Evolutionary conservation across 169 alveolate species (phyloP).

Genomic region (Plasmodium gallinaceum): DNA sequence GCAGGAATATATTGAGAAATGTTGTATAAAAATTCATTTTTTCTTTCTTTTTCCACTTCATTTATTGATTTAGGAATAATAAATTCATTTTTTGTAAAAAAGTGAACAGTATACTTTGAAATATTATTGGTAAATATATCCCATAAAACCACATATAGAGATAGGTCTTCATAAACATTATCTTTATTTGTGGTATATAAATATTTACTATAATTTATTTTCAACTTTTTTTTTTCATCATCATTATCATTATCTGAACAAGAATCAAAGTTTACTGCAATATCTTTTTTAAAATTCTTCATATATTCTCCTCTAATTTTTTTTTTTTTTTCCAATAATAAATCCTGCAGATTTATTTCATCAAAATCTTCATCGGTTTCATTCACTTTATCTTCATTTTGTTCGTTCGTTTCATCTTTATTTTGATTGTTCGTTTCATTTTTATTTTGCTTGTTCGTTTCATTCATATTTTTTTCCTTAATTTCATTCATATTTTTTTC

Average conservation of each 20-base stretch:
- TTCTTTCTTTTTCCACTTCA: slow-evolving; percentile 57
- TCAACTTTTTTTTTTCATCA: neutral
- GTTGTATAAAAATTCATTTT: slow-evolving; percentile 57
- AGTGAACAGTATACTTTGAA: slow-evolving; percentile 61
- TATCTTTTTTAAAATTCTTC: slow-evolving; percentile 2
- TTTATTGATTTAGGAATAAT: slow-evolving; percentile 33
- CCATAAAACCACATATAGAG: slow-evolving; percentile 71
- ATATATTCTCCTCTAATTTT: slow-evolving; percentile 50
- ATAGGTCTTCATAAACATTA: slow-evolving; percentile 39
- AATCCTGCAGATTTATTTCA: neutral
- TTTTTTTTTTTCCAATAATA: slow-evolving; percentile 38
- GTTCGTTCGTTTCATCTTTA: neutral
- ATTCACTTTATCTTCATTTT: neutral
- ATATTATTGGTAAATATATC: slow-evolving; percentile 50
- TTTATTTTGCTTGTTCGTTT: neutral
- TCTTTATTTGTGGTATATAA: slow-evolving; percentile 8
- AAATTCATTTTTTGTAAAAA: slow-evolving; percentile 27
- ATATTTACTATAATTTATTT: slow-evolving; percentile 24
- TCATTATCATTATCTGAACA: neutral
- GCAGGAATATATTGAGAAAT: slow-evolving; percentile 54
- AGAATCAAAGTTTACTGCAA: neutral
- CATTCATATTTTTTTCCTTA: neutral
- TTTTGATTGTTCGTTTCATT: neutral
- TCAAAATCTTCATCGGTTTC: neutral
- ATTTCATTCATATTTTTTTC: neutral